Base-by-base conservation (phyloP, 2,329 filamentous ascomycete genomes). In the Hymenoscyphus infarciens region DNA sequence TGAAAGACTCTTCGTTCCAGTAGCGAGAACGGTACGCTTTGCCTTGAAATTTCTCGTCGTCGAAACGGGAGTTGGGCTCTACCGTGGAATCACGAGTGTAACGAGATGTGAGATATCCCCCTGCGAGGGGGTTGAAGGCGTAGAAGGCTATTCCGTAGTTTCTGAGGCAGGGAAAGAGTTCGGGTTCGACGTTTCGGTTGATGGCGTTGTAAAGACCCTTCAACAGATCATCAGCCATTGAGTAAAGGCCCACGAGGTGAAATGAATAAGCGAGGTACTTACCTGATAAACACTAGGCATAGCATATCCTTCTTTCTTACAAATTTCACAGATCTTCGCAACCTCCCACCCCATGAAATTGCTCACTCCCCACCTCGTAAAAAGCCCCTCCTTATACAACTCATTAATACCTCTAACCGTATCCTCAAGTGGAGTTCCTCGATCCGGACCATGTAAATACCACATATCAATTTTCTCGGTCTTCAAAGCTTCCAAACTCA, bases 101-200 rank as follows among this genome's bases (percentile, higher is more conserved):
- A 4, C 76, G 70, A n/a, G 72, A 72, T 0, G 80, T 80, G 10
- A 82, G 69, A 29, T 78, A 76, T 0, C 80, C 80, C 7, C 79
- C 80, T 0, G 79, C 80, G 0, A 82, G 82, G 0, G 85, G 86
- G 67, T 87, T 87, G 75, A 86, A 87, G 42, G 84, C 75, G 22
- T 87, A 85, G 53, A 88, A 79, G 55, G 85, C 80, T 45, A 88
- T 78, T 1, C 82, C 83, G 68, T 87, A 87, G 42, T 84, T 79
- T 22, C 80, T 79, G 66, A 84, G 83, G 63, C 80, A 82, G 3
- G 82, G 82, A 52, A 88, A 79, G 8, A 88, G 74, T 67, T 88
- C 85, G 1, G 78, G 83, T 70, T 90, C 87, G 74, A 86, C 87
- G 0, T 84, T 80, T 0, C 71, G 68, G 29, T 69, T 66, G 1